phyloP scores from a whole-genome alignment of 2,329 filamentous ascomycete species.

The Alternaria conjuncta region DNA sequence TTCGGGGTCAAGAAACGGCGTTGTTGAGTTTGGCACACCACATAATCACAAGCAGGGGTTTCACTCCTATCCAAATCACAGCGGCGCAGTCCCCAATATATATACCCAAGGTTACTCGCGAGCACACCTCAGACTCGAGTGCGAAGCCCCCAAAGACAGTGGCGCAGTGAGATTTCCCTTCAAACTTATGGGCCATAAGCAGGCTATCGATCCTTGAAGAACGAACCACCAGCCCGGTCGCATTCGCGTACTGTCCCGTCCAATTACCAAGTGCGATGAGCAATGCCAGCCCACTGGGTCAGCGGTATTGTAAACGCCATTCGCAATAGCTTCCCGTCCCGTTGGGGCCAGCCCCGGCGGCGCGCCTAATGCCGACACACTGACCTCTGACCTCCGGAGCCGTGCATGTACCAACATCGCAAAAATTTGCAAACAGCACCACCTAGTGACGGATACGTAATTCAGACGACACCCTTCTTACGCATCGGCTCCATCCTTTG shows the following conservation, averaged over 20 bases:
- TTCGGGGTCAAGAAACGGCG: not conserved
- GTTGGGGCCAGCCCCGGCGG: not conserved
- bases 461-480: not conserved
- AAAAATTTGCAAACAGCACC: not conserved
- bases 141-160: not conserved
- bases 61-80: not conserved
- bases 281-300: not conserved
- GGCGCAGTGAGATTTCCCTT: not conserved
- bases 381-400: not conserved
- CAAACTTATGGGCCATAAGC: not conserved
- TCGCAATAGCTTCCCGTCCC: not conserved
- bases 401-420: not conserved
- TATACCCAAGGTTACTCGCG: not conserved
- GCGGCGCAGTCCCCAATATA: not conserved
- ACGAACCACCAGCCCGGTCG: not conserved
- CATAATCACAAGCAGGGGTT: not conserved
- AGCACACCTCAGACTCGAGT: not conserved
- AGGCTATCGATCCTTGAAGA: not conserved
- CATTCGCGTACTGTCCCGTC: not conserved
- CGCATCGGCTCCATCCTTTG: not conserved
- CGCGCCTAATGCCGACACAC: not conserved
- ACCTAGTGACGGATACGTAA: not conserved
- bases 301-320: not conserved
- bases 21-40: not conserved
- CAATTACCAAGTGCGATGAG: not conserved